Evolutionary conservation across 2,329 filamentous ascomycete genomes (phyloP), one percentile per base, ranked within the genome.

Genomic region (Phaeomoniella chlamydospora): DNA sequence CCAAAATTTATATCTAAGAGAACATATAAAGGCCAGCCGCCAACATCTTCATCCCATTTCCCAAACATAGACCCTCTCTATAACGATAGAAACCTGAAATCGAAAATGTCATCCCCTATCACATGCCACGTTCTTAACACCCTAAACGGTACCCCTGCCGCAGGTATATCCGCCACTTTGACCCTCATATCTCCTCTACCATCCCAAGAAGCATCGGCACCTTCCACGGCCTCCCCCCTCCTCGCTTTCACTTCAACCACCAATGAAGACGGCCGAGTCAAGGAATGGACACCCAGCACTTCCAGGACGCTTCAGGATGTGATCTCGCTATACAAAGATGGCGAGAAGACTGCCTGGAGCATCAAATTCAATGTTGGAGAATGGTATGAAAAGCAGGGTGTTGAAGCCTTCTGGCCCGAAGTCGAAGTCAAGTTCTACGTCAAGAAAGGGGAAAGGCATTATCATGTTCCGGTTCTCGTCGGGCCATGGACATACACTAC

Each of bases 121-220:
- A 67, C 63, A 41, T 66, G 62, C 40, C 63, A 67, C 43, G 58
- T 62, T 37, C 61, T 72, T 34, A 66, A 69, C 45, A 64, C 59
- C 19, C 46, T 63, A 35, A 60, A 59, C 33, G 59, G 61, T 33
- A 61, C 59, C 6, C 58, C 62, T 6, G 58, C 57, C 14, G 54
- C 59, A 1, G 50, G 59, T 15, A 54, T 72, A 14, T 59, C 62
- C 18, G 68, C 70, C 44, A 61, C 59, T 0, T 56, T 68, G 19
- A 62, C 61, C 2, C 58, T 72, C 35, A 60, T 94, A 47, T 79
- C 16, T 57, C 62, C 41, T 31, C 46, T 41, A 34, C 39, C 56
- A 47, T 34, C 40, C 39, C 39, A 47, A 31, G 38, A 51, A 26
- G 29, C 49, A 29, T 39, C 47, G 16, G 37, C 38, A 33, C 39